Percentiles rank a stretch among this genome's conserved stretches.
Conservation (phyloP, 2,329 filamentous ascomycete species). For the Eutypa lata region DNA sequence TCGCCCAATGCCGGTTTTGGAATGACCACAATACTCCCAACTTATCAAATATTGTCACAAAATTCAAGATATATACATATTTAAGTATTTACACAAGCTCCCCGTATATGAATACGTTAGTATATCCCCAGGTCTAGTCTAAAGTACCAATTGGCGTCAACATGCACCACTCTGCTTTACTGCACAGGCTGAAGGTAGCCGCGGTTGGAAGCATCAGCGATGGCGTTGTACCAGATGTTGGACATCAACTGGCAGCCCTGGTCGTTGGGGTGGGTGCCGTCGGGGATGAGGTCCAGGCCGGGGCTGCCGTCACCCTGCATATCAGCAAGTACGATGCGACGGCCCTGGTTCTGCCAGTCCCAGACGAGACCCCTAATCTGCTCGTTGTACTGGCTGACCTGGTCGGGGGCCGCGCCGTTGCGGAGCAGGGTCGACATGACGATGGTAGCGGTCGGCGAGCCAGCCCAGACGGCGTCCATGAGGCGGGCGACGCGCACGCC, state of each 20-base stretch:
- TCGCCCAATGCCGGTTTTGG: too few species aligned
- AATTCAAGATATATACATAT: too few species aligned
- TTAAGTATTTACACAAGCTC: too few species aligned
- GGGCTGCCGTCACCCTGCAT: conserved; percentile 21
- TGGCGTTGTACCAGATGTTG: conserved; percentile 18
- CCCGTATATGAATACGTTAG: too few species aligned
- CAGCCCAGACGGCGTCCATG: conserved; percentile 18
- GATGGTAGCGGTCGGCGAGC: conserved; percentile 19
- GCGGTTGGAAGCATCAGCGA: conserved; percentile 16
- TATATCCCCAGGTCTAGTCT: too few species aligned
- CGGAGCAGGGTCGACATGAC: conserved; percentile 24
- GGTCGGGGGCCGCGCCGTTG: conserved; percentile 17
- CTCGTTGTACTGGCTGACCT: conserved; percentile 15
- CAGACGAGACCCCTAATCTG: conserved; percentile 16
- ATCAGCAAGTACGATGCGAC: conserved; percentile 17
- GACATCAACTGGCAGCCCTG: conserved; percentile 21
- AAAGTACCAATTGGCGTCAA: too few species aligned
- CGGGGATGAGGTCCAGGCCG: conserved; percentile 17
- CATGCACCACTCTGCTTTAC: neutral
- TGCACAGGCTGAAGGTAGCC: conserved; percentile 10
- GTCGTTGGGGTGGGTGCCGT: conserved; percentile 23
- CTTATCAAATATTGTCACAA: too few species aligned
- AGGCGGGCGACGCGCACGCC: conserved; percentile 17
- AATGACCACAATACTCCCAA: too few species aligned
- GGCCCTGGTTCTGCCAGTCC: conserved; percentile 8